These are phyloP conservation scores for Cladochytrium replicatum DNA, from an alignment of 192 early-diverging fungal species.

Conservation along the genomic window DNA sequence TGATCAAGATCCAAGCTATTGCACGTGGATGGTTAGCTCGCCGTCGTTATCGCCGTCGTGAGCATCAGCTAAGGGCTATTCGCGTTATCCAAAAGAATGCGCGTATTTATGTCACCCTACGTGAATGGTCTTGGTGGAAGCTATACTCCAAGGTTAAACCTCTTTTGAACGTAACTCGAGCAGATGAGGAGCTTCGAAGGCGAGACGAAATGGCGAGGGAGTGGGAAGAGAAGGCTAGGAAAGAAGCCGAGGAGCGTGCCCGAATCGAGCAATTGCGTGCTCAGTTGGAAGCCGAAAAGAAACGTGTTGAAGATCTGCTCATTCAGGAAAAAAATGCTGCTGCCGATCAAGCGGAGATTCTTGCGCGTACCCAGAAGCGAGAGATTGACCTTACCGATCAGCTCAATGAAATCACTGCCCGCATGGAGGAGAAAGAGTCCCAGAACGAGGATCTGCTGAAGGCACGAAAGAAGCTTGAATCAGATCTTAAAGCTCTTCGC, in stretches of 20 bases:
- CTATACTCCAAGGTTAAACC: conserved; percentile 90
- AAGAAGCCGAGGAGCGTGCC: conserved; percentile 49
- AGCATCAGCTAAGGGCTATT: conserved; percentile 79
- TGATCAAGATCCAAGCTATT: conserved; percentile 75
- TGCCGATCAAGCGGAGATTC: conserved; percentile 73
- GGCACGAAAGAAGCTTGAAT: conserved; percentile 29
- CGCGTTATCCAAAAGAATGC: conserved; percentile 91
- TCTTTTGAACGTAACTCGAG: conserved; percentile 66
- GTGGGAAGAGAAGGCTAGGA: conserved; percentile 53
- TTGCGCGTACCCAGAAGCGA: conserved; percentile 69
- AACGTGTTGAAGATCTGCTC: conserved; percentile 55
- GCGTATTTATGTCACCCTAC: conserved; percentile 74
- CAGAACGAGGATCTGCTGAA: conserved; percentile 29
- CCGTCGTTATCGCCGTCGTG: conserved; percentile 48
- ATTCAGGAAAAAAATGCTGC: conserved; percentile 64
- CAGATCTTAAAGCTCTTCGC: conserved; percentile 19
- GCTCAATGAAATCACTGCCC: conserved; percentile 25
- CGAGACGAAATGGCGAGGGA: conserved; percentile 62
- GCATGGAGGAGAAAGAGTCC: conserved; percentile 38
- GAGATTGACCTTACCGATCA: conserved; percentile 38
- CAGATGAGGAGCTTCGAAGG: conserved; percentile 69
- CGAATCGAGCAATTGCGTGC: conserved; percentile 45
- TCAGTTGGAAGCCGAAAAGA: conserved; percentile 60
- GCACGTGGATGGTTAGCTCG: conserved; percentile 79
- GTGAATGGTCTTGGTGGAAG: conserved; percentile 95